Evolutionary conservation across 2,329 filamentous ascomycete species (phyloP), one percentile per base, ranked within the genome.

Genomic region (Fusarium tupiense): DNA sequence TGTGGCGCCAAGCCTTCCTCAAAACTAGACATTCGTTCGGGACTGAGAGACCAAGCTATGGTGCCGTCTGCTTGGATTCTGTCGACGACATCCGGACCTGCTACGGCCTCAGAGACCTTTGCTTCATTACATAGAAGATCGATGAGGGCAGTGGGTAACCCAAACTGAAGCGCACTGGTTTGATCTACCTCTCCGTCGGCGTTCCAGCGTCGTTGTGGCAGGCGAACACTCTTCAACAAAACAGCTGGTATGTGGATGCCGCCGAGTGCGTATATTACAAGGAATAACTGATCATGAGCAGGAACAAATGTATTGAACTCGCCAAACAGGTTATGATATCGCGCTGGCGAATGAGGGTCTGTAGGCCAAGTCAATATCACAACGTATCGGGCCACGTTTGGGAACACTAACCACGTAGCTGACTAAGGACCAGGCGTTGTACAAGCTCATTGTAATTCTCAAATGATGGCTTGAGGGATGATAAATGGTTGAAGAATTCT

Each of bases 401-500:
- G 33, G 12, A 13, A 14, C 5, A 63, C 71, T 46, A 2, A 65
- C 76, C 67, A 14, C 53, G 24, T 10, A 76, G 37, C 31, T 76
- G 67, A 16, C 40, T 57, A 11, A 62, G 33, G 8, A 80, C 63
- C 3, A 80, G 62, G 8, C 67, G 61, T 29, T 75, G 76, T 8
- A 78, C 75, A 14, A 79, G 69, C 2, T 38, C 46, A 5, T 63
- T 70, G 17, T 78, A 76, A 16, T 67, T 35, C 10, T 62, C 44
- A 14, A 61, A 63, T 11, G 57, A 40, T 10, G 71, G 56, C 1
- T 68, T 65, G 2, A 81, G 50, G 1, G 69, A 68, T 6, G 29
- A 24, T 10, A 81, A 44, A 53, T 81, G 80, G 6, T 31, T 53
- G 29, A 81, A 79, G 1, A 74, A 61, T 7, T 76, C 72, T 9